A percentile compares a stretch with the other conserved stretches of the same genome.
Evolutionary conservation across 345 rosid genomes (phyloP).

Genomic region (Populus tremula): DNA sequence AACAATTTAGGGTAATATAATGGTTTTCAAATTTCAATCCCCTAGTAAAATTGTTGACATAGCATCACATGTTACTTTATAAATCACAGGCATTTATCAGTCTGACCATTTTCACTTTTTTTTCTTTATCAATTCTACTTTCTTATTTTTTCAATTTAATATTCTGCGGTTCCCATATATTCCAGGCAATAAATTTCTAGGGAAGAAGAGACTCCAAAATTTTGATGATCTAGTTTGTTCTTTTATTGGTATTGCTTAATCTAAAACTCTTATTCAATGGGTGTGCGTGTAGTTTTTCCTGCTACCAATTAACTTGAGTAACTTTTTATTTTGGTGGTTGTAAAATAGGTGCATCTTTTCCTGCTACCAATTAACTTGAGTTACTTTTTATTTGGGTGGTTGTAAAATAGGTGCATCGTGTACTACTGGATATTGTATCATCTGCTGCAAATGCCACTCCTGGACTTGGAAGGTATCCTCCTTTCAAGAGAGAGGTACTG

Average conservation of each 20-base stretch:
- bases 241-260: background rate
- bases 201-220: background rate
- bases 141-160: background rate
- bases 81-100: background rate
- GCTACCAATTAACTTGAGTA: background rate
- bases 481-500: conserved; percentile 90
- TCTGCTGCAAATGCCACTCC: conserved; percentile 91
- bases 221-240: background rate
- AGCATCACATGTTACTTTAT: background rate
- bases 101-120: background rate
- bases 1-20: background rate
- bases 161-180: background rate
- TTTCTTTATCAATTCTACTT: background rate
- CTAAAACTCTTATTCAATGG: background rate
- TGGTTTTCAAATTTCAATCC: background rate
- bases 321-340: background rate
- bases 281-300: background rate
- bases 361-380: background rate
- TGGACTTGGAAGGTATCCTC: conserved; percentile 98
- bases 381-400: background rate
- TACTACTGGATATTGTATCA: conserved; percentile 82
- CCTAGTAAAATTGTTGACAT: background rate
- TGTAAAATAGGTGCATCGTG: conserved; percentile 77
- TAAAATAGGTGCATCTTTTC: conserved; percentile 67
- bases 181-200: background rate